Base-by-base conservation (phyloP, 495 filamentous ascomycete species). In the Evernia prunastri region DNA sequence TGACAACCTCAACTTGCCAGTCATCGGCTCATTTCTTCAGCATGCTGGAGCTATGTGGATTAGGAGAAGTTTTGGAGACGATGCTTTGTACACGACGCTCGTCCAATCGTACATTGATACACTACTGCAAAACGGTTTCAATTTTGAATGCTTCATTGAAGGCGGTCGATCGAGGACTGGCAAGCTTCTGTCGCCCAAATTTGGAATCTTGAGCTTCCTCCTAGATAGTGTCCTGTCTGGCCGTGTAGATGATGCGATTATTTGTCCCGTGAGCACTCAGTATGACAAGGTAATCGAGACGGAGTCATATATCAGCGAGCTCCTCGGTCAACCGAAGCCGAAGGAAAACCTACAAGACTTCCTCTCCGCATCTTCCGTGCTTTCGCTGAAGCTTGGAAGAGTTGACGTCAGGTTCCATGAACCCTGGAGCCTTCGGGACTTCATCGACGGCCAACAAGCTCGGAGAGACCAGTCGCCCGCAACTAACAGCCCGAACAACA, bases 241-340 rank as follows among this genome's bases (percentile, higher is more conserved):
- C n/a, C 81, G 91, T 2, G 89, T 96, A 4, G 79, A 93, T 61
- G 94, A 98, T 73, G 89, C 90, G 20, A 89, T 95, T 35, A 87
- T 98, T 53, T 96, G 91, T 68, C 93, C 93, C 4, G 94, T 98
- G 36, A 93, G 89, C 72, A 96, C 91, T 3, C 94, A 97, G 70
- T 98, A 98, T 72, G 94, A 98, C 80, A 98, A 97, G 69, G 94
- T 98, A 57, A 90, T 98, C 56, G 94, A 98, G 73, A 96, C 92
- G 11, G 93, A 97, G 76, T 94, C 90, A 23, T 98, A 97, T 71
- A 92, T 97, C 58, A 91, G 85, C 59, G 94, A 97, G 73, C 84
- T 98, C 6, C 80, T 98, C 6, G 94, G 94, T 29, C 86, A 94
- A 51, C 94, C 94, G 0, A 97, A 98, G 72, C 88, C 87, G 61